These are phyloP conservation scores for Fusarium virguliforme DNA, from an alignment of 2,329 filamentous ascomycete species.

Conservation along the genomic window DNA sequence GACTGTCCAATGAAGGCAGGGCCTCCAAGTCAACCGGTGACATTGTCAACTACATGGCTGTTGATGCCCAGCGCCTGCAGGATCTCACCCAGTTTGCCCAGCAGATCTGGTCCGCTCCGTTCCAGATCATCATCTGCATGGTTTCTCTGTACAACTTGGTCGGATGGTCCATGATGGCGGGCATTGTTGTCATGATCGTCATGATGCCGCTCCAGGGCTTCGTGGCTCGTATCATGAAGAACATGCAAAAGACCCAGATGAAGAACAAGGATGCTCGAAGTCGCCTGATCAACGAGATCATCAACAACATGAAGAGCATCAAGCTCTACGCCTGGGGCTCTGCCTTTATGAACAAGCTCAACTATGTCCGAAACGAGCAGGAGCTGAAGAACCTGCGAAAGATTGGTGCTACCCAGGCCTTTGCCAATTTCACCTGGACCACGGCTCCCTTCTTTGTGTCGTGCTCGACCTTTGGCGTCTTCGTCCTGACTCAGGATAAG, in stretches of 20 bases:
- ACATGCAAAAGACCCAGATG: conserved; percentile 95
- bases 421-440: conserved; percentile 98
- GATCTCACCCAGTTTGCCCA: conserved; percentile 96
- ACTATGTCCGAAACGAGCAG: conserved; percentile 94
- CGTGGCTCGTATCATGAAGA: conserved; percentile 94
- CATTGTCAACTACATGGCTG: conserved; percentile 99
- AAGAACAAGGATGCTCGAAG: conserved; percentile 98
- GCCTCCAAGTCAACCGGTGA: conserved; percentile 93
- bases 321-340: conserved; percentile 98
- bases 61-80: conserved; percentile 94
- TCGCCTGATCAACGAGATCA: conserved; percentile 94
- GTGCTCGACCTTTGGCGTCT: conserved; percentile 95
- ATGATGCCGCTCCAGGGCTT: conserved; percentile 98
- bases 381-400: conserved; percentile 96
- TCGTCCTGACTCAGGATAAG: conserved; percentile 85
- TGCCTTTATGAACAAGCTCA: conserved; percentile 98
- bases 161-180: conserved; percentile 94
- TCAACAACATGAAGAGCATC: conserved; percentile 99
- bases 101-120: conserved; percentile 96
- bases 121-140: conserved; percentile 98
- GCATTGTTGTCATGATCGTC: conserved; percentile 93
- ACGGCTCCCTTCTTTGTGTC: conserved; percentile 98
- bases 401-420: conserved; percentile 93
- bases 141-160: conserved; percentile 95
- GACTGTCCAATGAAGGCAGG: conserved; percentile 92